Evolutionary conservation across 2,329 filamentous ascomycete genomes (phyloP).

Genomic region (Bipolaris victoriae): DNA sequence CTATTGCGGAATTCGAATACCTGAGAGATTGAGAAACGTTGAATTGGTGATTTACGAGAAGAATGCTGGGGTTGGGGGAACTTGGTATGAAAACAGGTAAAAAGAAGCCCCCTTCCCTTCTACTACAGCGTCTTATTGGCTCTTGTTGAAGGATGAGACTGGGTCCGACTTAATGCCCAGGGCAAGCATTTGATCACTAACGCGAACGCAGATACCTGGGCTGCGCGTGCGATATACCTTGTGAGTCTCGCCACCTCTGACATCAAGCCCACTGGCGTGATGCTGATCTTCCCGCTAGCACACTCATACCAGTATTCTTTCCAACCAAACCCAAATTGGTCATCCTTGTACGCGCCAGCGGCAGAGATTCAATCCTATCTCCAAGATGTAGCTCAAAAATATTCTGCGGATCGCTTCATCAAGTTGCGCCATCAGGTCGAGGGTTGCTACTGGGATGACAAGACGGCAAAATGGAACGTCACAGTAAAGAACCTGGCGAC

Average conservation of each 20-base stretch:
- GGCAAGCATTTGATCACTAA: background rate
- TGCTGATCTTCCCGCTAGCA: constrained; percentile 26
- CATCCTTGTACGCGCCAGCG: constrained; percentile 49
- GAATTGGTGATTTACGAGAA: constrained; percentile 53
- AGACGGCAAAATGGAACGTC: constrained; percentile 46
- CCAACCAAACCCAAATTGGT: constrained; percentile 52
- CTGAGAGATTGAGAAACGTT: constrained; percentile 49
- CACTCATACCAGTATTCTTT: constrained; percentile 55
- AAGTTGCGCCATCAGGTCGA: constrained; percentile 46
- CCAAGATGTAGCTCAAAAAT: constrained; percentile 43
- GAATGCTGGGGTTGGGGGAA: constrained; percentile 50
- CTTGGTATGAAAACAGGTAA: constrained; percentile 49
- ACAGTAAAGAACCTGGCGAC: constrained; percentile 42
- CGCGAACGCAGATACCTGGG: constrained; percentile 46
- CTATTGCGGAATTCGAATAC: constrained; percentile 54
- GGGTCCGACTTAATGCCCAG: background rate
- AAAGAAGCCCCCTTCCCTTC: background rate
- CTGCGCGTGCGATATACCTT: constrained; percentile 53
- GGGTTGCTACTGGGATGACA: constrained; percentile 43
- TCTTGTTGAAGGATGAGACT: too few species aligned
- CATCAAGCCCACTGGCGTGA: too few species aligned
- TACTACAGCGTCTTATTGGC: background rate
- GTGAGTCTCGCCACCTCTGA: constrained; percentile 7
- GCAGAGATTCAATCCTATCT: constrained; percentile 50
- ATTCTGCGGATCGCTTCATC: constrained; percentile 47